Base-by-base conservation (phyloP, 176 grass and related monocot genomes). In the Juncus effusus region DNA sequence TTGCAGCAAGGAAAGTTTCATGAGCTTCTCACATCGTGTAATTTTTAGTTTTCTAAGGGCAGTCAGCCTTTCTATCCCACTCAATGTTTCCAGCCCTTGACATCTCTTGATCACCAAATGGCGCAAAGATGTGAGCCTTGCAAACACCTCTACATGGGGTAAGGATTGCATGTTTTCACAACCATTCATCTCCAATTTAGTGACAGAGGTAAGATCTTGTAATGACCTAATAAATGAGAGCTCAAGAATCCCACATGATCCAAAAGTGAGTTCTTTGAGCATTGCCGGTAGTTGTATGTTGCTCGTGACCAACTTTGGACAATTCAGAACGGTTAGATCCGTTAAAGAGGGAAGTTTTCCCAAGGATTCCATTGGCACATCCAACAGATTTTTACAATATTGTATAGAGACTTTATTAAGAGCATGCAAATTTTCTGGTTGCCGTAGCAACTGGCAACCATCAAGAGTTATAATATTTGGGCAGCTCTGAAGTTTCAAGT, bases 41-140 rank as follows among this genome's bases (percentile, higher is more conserved):
- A 80, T 61, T 3, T 1, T 9, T 8, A 74, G 63, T 38, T 64
- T 72, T 40, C 11, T 61, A 4, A 81, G 71, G 6, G 36, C 38
- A 60, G 12, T 5, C 42, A 81, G 71, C 66, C 62, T 56, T 76
- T 82, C 67, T 64, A 71, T 61, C 1, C 58, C 72, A 49, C 54
- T 64, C 47, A 81, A 45, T 36, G 56, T 14, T 58, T 5, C 4
- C 35, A 76, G 64, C 10, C 62, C 44, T 2, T 6, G 55, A 56
- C 79, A 82, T 42, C 5, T 0, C 36, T 7, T 4, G 62, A 76
- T 56, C 11, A 10, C 2, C 3, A 82, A 64, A 8, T 51, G 5
- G 38, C 3, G 40, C 9, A 82, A 3, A 13, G 2, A n/a, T 77
- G 8, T 51, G 1, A 82, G 10, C 38, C 15, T 64, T 62, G 56